Percentiles rank a stretch among this genome's conserved stretches.
Conservation (phyloP, 768 basidiomycete genomes). For the Rubroboletus satanas region DNA sequence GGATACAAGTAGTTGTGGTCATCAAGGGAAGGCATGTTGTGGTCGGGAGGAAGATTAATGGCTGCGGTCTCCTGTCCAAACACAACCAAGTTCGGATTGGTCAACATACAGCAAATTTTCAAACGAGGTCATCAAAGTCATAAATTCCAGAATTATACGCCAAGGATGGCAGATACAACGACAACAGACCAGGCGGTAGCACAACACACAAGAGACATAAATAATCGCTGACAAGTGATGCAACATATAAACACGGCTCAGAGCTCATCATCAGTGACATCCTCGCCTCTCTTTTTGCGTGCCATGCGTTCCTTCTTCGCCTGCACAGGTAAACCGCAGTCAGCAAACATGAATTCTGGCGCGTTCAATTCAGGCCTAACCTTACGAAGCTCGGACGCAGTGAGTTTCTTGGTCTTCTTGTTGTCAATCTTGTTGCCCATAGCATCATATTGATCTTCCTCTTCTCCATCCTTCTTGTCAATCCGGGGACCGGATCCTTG, state of each 20-base stretch:
- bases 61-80: not conserved
- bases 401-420: conserved; percentile 86
- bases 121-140: not conserved
- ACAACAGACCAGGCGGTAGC: conserved; percentile 10
- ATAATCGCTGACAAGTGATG: conserved; percentile 2
- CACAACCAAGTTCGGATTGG: not conserved
- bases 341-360: conserved; percentile 4
- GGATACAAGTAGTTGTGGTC: conserved; percentile 16
- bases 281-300: conserved; percentile 83
- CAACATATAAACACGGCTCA: conserved; percentile 24
- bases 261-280: conserved; percentile 59
- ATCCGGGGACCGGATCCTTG: conserved; percentile 94
- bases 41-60: conserved; percentile 14
- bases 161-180: conserved; percentile 22
- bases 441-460: conserved; percentile 90
- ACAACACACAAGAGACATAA: conserved; percentile 16
- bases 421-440: conserved; percentile 95
- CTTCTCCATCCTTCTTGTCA: conserved; percentile 89
- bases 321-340: conserved; percentile 19
- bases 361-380: conserved; percentile 28
- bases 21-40: conserved; percentile 31
- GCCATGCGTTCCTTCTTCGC: conserved; percentile 96
- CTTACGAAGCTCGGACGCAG: conserved; percentile 81
- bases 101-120: not conserved
- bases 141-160: conserved; percentile 16